phyloP scores from a whole-genome alignment of 345 rosid genomes.

The Citrus unshiu region DNA sequence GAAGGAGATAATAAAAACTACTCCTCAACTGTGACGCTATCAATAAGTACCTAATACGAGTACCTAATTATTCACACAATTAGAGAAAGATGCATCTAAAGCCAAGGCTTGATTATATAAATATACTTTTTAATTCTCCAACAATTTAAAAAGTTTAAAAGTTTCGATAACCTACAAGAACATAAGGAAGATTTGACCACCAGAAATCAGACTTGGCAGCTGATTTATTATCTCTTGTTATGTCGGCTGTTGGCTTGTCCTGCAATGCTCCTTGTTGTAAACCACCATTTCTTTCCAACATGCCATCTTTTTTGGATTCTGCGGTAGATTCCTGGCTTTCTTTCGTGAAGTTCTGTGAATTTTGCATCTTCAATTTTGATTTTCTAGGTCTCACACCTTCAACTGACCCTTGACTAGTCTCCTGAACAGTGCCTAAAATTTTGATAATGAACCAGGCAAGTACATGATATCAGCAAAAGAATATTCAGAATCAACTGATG shows the following conservation, averaged over 20 bases:
- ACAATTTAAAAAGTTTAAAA: not conserved
- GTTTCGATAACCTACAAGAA: conserved; percentile 41
- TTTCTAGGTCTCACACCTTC: conserved; percentile 28
- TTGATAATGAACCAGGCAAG: conserved; percentile 12
- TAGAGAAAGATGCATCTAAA: not conserved
- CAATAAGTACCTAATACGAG: not conserved
- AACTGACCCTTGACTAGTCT: conserved; percentile 19
- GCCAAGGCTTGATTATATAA: not conserved
- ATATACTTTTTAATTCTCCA: not conserved
- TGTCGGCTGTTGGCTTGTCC: conserved; percentile 16
- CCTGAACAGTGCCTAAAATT: conserved; percentile 44
- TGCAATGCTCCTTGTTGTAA: conserved; percentile 22
- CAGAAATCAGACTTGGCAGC: conserved; percentile 34
- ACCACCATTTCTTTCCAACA: conserved; percentile 24
- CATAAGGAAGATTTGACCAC: conserved; percentile 83
- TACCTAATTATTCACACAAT: not conserved
- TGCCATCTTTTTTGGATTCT: conserved; percentile 11
- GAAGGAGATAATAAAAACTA: not conserved
- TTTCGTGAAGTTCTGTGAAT: conserved; percentile 15
- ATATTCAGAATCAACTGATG: not conserved
- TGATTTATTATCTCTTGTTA: conserved; percentile 27
- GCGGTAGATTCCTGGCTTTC: conserved; percentile 19
- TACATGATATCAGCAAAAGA: not conserved
- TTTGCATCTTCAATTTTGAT: conserved; percentile 3
- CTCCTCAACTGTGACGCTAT: not conserved